Evolutionary conservation across 257 asterid species (phyloP).

Genomic region (Lycium ferocissimum): DNA sequence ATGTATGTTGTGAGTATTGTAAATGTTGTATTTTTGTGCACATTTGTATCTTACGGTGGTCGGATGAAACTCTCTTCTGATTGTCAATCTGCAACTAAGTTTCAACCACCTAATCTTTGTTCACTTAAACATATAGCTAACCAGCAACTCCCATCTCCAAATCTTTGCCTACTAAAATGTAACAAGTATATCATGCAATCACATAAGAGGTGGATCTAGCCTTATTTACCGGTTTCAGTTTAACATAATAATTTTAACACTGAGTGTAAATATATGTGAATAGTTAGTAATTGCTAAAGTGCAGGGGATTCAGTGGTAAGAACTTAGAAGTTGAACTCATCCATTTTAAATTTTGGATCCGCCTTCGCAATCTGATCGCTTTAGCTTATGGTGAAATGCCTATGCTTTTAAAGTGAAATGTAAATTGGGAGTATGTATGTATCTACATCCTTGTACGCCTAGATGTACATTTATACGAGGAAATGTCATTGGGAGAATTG

Average conservation of each 20-base stretch:
- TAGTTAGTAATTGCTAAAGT: neutral
- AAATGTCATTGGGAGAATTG: neutral
- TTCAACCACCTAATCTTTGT: neutral
- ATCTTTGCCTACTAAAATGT: neutral
- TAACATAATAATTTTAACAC: neutral
- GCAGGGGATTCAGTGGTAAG: neutral
- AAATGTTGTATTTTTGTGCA: slow-evolving; percentile 7
- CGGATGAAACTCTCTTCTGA: neutral
- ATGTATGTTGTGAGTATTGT: slow-evolving; percentile 10
- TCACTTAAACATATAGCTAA: neutral
- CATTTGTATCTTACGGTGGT: neutral
- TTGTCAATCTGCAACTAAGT: neutral
- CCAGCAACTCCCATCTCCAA: neutral
- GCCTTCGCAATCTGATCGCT: neutral
- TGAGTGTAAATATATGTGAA: neutral
- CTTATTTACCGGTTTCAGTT: neutral
- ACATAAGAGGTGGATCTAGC: neutral
- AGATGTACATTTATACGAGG: neutral
- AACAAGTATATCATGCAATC: neutral
- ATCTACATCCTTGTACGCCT: neutral
- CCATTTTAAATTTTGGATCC: neutral
- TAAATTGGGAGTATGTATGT: neutral
- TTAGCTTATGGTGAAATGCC: neutral
- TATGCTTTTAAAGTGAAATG: neutral
- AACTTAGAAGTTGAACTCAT: neutral